Conservation (phyloP, 2,329 filamentous ascomycete genomes). For the Periconia sp. region DNA sequence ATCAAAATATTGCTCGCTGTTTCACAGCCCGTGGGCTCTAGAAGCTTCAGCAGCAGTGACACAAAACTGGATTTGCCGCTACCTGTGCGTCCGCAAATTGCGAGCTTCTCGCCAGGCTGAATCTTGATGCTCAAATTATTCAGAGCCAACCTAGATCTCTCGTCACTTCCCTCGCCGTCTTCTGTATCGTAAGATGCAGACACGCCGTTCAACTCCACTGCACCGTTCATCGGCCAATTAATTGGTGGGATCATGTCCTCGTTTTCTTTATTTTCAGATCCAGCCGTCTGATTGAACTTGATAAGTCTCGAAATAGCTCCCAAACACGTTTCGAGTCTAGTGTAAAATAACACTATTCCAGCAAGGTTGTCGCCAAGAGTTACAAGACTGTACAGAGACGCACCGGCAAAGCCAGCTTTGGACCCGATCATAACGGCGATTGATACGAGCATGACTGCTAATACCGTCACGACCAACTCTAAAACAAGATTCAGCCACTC, state of each 20-base stretch:
- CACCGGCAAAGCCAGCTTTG: slow-evolving; percentile 23
- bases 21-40: slow-evolving; percentile 3
- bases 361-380: slow-evolving; percentile 9
- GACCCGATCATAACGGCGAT: slow-evolving; percentile 20
- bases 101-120: slow-evolving; percentile 46
- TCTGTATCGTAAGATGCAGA: slow-evolving; percentile 30
- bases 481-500: slow-evolving; percentile 44
- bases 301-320: slow-evolving; percentile 21
- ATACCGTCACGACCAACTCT: slow-evolving; percentile 32
- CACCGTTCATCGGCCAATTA: slow-evolving; percentile 31
- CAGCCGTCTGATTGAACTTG: slow-evolving; percentile 12
- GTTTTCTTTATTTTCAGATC: slow-evolving; percentile 13
- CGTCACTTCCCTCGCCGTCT: neutral
- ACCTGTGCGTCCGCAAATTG: slow-evolving; percentile 56
- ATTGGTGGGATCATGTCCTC: slow-evolving; percentile 16
- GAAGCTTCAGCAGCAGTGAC: slow-evolving; percentile 11
- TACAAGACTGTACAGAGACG: slow-evolving; percentile 16
- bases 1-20: slow-evolving; percentile 8
- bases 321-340: slow-evolving; percentile 19
- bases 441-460: slow-evolving; percentile 34
- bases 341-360: slow-evolving; percentile 14
- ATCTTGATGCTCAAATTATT: slow-evolving; percentile 45
- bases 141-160: slow-evolving; percentile 7
- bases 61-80: slow-evolving; percentile 28
- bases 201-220: slow-evolving; percentile 39